Conservation (phyloP, 495 filamentous ascomycete species). For the Glonium stellatum region DNA sequence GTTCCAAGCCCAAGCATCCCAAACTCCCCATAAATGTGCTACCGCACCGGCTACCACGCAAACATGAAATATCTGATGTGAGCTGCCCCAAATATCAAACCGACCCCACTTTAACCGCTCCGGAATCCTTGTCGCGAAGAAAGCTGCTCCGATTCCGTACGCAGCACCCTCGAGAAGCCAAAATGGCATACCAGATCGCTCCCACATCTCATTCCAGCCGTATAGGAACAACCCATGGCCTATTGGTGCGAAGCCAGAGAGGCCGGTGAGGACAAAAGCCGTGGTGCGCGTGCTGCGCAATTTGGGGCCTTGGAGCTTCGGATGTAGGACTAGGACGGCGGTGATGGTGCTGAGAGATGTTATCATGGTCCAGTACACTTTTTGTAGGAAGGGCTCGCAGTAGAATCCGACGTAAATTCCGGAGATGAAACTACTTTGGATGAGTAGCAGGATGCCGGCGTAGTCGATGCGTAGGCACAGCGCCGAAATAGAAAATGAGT, state of each 20-base stretch:
- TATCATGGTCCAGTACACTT: slow-evolving; percentile 46
- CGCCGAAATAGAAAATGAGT: slow-evolving; percentile 37
- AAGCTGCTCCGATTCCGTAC: slow-evolving; percentile 21
- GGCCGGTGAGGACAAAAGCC: slow-evolving; percentile 42
- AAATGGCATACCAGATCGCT: slow-evolving; percentile 42
- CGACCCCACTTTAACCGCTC: slow-evolving; percentile 8
- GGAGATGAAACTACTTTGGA: slow-evolving; percentile 43
- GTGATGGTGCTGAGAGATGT: slow-evolving; percentile 33
- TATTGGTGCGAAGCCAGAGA: slow-evolving; percentile 45
- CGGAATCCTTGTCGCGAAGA: slow-evolving; percentile 20
- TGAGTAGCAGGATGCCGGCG: slow-evolving; percentile 44
- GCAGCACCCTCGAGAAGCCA: slow-evolving; percentile 21
- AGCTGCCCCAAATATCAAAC: slow-evolving; percentile 22
- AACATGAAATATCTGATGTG: slow-evolving; percentile 28
- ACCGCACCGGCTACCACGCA: slow-evolving; percentile 19
- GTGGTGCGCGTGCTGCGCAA: slow-evolving; percentile 36
- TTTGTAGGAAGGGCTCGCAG: slow-evolving; percentile 38
- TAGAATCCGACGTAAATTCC: slow-evolving; percentile 49
- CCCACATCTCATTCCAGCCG: slow-evolving; percentile 37
- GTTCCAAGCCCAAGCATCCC: slow-evolving; percentile 24
- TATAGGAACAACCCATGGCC: slow-evolving; percentile 41
- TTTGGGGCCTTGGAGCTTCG: slow-evolving; percentile 39
- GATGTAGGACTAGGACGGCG: slow-evolving; percentile 38
- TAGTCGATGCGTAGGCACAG: slow-evolving; percentile 44
- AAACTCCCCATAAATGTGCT: slow-evolving; percentile 26